phyloP scores from a whole-genome alignment of 1,284 basidiomycete species.

The Ustilago vetiveriae region DNA sequence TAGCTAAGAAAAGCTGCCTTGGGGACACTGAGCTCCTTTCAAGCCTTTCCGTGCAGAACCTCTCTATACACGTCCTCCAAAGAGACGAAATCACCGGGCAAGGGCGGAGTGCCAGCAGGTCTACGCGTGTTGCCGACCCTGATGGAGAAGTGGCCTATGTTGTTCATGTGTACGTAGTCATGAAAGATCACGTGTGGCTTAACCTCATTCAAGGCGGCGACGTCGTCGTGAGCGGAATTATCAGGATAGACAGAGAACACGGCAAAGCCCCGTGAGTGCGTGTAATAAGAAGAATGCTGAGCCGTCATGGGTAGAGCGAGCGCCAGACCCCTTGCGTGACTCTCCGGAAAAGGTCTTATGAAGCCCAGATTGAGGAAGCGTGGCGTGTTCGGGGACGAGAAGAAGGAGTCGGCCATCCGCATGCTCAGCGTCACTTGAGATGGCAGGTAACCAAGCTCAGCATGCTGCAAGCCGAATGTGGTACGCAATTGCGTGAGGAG shows the following conservation, averaged over 20 bases:
- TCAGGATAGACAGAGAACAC: neutral
- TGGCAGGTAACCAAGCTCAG: neutral
- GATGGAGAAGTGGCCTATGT: neutral
- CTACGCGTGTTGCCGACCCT: neutral
- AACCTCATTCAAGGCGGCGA: neutral
- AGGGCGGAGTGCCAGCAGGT: neutral
- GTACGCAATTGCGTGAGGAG: neutral
- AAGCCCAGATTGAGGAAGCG: neutral
- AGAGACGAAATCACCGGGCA: neutral
- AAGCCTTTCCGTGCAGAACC: neutral
- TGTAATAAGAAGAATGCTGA: too few relatives aligned
- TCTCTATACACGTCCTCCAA: neutral
- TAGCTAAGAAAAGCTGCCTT: too few relatives aligned
- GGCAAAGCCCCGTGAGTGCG: neutral
- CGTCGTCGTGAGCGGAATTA: neutral
- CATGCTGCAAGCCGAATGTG: neutral
- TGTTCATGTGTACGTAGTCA: neutral
- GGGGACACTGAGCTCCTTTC: too few relatives aligned
- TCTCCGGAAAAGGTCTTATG: too few relatives aligned
- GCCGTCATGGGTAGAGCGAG: neutral
- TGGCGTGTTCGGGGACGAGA: neutral
- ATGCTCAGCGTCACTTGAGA: neutral
- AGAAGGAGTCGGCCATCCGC: neutral
- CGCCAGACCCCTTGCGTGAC: neutral
- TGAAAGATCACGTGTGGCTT: neutral